Conservation (phyloP, 306 rosid species). For the Malus sieversii region DNA sequence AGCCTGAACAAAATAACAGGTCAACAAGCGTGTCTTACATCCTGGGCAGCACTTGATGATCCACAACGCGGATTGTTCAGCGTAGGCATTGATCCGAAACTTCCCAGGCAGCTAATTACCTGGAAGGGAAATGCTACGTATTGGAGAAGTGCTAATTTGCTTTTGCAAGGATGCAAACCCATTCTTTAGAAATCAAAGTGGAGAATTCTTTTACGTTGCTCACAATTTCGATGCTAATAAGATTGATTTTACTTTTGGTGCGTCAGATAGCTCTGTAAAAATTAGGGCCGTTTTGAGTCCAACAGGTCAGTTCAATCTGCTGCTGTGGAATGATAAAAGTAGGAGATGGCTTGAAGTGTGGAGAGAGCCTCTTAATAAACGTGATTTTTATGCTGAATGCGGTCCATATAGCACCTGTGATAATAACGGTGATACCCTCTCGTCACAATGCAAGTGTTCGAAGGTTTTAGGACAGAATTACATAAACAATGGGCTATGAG, state of each 20-base stretch:
- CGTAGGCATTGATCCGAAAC: neutral
- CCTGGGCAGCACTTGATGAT: neutral
- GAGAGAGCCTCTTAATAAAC: neutral
- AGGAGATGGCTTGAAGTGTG: neutral
- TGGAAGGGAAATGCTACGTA: neutral
- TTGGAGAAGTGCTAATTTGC: neutral
- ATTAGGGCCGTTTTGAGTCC: neutral
- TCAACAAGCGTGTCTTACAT: neutral
- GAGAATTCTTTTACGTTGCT: neutral
- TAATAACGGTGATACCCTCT: neutral
- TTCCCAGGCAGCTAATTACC: neutral
- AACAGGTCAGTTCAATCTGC: neutral
- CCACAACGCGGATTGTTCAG: neutral
- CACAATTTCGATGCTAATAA: neutral
- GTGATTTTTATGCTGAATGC: neutral
- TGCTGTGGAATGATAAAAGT: neutral
- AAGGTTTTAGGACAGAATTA: conserved; percentile 2
- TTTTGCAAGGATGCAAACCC: neutral
- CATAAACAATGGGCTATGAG: neutral
- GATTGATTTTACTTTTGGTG: neutral
- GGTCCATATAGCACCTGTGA: neutral
- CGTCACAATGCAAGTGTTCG: neutral
- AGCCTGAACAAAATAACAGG: neutral
- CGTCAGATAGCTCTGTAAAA: neutral
- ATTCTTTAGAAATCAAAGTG: neutral